A percentile compares a stretch with the other conserved stretches of the same genome.
phyloP scores from a whole-genome alignment of 176 grass and related monocot species.

The Musa schizocarpa region DNA sequence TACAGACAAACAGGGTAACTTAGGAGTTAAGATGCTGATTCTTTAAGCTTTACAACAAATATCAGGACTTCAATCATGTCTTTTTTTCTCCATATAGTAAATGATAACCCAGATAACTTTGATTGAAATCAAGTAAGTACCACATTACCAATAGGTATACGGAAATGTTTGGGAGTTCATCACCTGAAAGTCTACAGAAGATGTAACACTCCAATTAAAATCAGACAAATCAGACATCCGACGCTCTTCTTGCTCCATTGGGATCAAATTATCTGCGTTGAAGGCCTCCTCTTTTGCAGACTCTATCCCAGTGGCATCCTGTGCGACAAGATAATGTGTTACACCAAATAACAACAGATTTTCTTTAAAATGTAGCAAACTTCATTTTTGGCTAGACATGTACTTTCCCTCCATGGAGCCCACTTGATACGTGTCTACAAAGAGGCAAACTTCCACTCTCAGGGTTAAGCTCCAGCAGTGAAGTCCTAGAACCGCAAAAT shows the following conservation, averaged over 20 bases:
- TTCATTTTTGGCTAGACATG: not conserved
- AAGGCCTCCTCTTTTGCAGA: slow-evolving; percentile 21
- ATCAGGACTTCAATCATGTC: not conserved
- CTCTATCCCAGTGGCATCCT: slow-evolving; percentile 22
- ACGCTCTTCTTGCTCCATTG: slow-evolving; percentile 65
- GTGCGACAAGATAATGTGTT: slow-evolving; percentile 10
- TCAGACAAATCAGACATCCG: slow-evolving; percentile 89
- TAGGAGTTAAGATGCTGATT: not conserved
- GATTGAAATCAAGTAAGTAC: not conserved
- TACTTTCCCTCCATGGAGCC: not conserved
- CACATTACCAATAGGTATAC: not conserved
- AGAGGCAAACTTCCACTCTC: slow-evolving; percentile 22
- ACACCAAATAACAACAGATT: not conserved
- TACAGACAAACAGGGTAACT: no score
- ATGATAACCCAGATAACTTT: not conserved
- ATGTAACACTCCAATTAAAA: slow-evolving; percentile 81
- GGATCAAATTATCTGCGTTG: slow-evolving; percentile 24
- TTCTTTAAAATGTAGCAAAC: not conserved
- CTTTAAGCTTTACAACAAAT: not conserved
- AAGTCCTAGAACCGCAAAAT: not conserved
- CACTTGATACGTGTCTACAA: slow-evolving; percentile 26
- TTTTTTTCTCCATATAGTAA: not conserved
- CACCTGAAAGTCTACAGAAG: slow-evolving; percentile 65
- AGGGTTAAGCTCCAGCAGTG: slow-evolving; percentile 13
- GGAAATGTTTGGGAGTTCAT: not conserved